Base-by-base conservation (phyloP, 768 basidiomycete genomes). In the Hygrocybe coccinea region DNA sequence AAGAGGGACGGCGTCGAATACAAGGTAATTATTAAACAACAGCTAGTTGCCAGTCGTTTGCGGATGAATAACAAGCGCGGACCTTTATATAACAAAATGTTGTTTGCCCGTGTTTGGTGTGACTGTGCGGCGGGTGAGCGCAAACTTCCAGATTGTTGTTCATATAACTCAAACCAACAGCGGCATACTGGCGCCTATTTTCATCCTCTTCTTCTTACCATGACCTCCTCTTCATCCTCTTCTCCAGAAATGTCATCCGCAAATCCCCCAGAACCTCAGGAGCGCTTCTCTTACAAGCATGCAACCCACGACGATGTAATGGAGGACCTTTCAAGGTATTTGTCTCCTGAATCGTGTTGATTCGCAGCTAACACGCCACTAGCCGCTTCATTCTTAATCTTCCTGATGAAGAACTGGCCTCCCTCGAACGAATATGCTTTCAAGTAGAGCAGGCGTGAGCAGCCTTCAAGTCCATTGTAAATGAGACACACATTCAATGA, bases 381-480 rank as follows among this genome's bases (percentile, higher is more conserved):
- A 95, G 92, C 69, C 91, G 97, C 50, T 98, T 98, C 69, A 91
- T 99, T 62, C 80, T 98, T 61, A 98, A 98, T 71, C 83, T 99
- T 57, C 95, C 97, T 19, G 86, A 89, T 60, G 88, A 90, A 67
- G 97, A 99, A 74, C 82, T 95, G 54, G 82, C 83, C 48, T 92
- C 89, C 14, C 78, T 95, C 53, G 95, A 97, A 66, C 84, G 97
- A 57, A 85, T 98, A 63, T 97, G 92, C 74, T 99, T 98, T 74
- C 95, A 98, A 73, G 91, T 98, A 58, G 97, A 99, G 71, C 95
- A 98, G 80, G 97, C 95, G 92, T 98, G 68, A 65, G 93, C 79
- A 35, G 38, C 33, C 59, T 46, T 56, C 35, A 48, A 44, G 52
- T 59, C 37, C 49, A 47, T 58, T 57, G 45, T 55, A 60, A 51